A percentile compares a stretch with the other conserved stretches of the same genome.
Conservation (phyloP, 2,329 filamentous ascomycete genomes). For the Ophiocordyceps robertsii region DNA sequence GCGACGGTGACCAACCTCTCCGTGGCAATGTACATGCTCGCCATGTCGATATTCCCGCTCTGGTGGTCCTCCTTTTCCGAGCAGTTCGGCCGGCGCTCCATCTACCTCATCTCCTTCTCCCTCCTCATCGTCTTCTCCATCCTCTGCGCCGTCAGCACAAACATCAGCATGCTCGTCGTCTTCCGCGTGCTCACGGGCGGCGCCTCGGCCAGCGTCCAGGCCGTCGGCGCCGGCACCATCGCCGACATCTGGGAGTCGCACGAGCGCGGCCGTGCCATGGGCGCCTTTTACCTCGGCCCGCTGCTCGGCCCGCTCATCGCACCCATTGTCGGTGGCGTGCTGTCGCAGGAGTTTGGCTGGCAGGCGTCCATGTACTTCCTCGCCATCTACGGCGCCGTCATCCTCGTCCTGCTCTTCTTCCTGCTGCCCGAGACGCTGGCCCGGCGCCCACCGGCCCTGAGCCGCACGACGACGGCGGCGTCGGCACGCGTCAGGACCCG, state of each 20-base stretch:
- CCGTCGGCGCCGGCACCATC: constrained; percentile 72
- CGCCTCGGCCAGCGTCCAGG: constrained; percentile 67
- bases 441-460: constrained; percentile 15
- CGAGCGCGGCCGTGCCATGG: constrained; percentile 69
- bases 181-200: constrained; percentile 65
- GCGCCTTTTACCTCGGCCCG: constrained; percentile 69
- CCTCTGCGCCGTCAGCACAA: constrained; percentile 53
- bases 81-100: constrained; percentile 55
- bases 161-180: constrained; percentile 63
- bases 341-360: constrained; percentile 61
- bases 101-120: constrained; percentile 63
- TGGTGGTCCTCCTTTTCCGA: constrained; percentile 84
- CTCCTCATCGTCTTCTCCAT: constrained; percentile 61
- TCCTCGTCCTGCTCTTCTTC: constrained; percentile 43
- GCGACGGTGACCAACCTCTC: constrained; percentile 60
- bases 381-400: constrained; percentile 50
- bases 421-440: constrained; percentile 53
- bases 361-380: constrained; percentile 68
- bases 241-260: constrained; percentile 65
- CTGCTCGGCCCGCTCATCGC: constrained; percentile 61
- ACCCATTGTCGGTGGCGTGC: constrained; percentile 61
- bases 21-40: constrained; percentile 68
- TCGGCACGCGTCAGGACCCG: constrained; percentile 45
- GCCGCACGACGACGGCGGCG: constrained; percentile 45
- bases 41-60: constrained; percentile 71